Percentiles rank a stretch among this genome's conserved stretches.
Conservation (phyloP, 495 filamentous ascomycete species). For the Hypomontagnella submonticulosa region DNA sequence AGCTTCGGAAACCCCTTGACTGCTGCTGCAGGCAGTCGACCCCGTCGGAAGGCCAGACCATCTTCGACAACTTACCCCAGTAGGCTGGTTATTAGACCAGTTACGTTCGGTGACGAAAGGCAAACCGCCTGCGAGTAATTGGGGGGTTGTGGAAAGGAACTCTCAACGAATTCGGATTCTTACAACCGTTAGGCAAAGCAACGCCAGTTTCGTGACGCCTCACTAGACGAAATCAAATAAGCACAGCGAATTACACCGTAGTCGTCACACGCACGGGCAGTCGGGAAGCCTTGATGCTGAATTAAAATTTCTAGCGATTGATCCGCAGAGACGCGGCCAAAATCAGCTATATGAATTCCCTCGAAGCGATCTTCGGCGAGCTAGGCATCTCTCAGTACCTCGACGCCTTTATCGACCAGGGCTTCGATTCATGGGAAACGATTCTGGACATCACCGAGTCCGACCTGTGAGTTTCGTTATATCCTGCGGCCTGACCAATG, state of each 20-base stretch:
- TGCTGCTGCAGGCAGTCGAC: slow-evolving; percentile 16
- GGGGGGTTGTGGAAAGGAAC: slow-evolving; percentile 24
- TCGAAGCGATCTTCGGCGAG: slow-evolving; percentile 71
- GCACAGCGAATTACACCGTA: slow-evolving; percentile 11
- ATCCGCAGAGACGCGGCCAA: slow-evolving; percentile 44
- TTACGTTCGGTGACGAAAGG: slow-evolving; percentile 28
- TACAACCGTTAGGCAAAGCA: slow-evolving; percentile 11
- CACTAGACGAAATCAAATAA: slow-evolving; percentile 12
- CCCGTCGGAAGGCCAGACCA: slow-evolving; percentile 19
- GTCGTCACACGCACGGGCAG: not conserved
- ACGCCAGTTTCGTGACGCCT: slow-evolving; percentile 11
- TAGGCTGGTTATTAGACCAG: slow-evolving; percentile 48
- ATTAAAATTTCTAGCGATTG: slow-evolving; percentile 27
- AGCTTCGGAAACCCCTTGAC: slow-evolving; percentile 18
- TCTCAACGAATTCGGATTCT: not conserved
- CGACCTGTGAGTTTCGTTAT: slow-evolving; percentile 69
- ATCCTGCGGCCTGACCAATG: slow-evolving; percentile 7
- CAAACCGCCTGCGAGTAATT: slow-evolving; percentile 21
- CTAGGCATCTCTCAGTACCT: slow-evolving; percentile 80
- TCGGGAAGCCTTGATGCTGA: slow-evolving; percentile 37
- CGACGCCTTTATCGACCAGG: slow-evolving; percentile 73
- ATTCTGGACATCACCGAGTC: slow-evolving; percentile 83
- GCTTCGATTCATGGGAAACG: slow-evolving; percentile 84
- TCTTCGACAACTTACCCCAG: slow-evolving; percentile 16
- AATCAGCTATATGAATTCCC: slow-evolving; percentile 52